Conservation (phyloP, 495 filamentous ascomycete species). For the Letharia columbiana region DNA sequence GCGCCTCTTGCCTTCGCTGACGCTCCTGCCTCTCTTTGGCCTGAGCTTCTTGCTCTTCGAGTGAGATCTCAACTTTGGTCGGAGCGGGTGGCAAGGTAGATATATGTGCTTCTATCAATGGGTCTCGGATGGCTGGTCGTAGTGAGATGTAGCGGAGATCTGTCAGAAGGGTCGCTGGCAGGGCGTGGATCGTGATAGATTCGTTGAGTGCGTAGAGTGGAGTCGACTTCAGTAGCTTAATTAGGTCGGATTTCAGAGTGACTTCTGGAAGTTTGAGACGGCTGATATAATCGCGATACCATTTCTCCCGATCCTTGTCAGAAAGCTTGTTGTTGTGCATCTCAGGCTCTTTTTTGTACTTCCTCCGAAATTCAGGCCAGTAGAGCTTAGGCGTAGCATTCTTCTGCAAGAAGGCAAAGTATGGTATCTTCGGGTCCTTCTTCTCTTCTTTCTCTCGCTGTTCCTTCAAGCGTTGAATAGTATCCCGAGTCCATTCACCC, state of each 20-base stretch:
- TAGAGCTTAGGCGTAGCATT: conserved; percentile 83
- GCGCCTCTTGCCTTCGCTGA: conserved; percentile 61
- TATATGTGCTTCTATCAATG: conserved; percentile 68
- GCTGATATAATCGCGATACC: conserved; percentile 79
- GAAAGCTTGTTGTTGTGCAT: conserved; percentile 69
- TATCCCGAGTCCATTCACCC: conserved; percentile 67
- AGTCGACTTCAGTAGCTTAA: conserved; percentile 60
- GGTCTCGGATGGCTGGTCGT: conserved; percentile 56
- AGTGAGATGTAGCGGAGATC: conserved; percentile 81
- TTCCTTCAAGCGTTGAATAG: conserved; percentile 61
- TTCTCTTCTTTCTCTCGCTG: conserved; percentile 69
- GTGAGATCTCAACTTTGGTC: conserved; percentile 38
- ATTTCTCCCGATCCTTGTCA: conserved; percentile 86
- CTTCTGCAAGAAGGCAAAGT: conserved; percentile 71
- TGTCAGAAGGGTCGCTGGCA: conserved; percentile 60
- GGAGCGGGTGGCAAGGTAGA: conserved; percentile 61
- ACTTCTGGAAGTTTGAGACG: conserved; percentile 67
- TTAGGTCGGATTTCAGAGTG: conserved; percentile 70
- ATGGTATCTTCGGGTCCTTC: conserved; percentile 76
- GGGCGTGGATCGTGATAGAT: conserved; percentile 49
- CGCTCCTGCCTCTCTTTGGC: conserved; percentile 55
- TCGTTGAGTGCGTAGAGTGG: conserved; percentile 59
- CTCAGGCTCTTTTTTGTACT: conserved; percentile 68
- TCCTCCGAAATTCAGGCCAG: conserved; percentile 93
- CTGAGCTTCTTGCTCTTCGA: conserved; percentile 52